Evolutionary conservation across 306 rosid species (phyloP).

Genomic region (Prunus campanulata): DNA sequence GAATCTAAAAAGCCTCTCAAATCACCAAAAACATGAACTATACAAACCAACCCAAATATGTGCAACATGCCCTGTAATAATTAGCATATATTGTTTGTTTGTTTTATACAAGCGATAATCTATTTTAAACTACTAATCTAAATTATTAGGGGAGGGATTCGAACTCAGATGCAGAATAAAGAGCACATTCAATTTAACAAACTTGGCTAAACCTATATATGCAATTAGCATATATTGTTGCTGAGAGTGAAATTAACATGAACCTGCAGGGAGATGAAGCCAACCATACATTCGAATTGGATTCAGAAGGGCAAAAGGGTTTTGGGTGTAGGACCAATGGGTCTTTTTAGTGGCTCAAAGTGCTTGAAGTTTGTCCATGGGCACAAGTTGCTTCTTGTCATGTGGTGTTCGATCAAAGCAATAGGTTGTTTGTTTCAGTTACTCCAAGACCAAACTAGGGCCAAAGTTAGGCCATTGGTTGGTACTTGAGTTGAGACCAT

Average conservation of each 20-base stretch:
- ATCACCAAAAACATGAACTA: not conserved
- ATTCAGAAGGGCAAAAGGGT: not conserved
- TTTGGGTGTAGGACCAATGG: not conserved
- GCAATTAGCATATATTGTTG: not conserved
- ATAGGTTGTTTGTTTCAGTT: not conserved
- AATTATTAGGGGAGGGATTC: fast-evolving
- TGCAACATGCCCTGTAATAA: not conserved
- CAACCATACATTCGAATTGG: not conserved
- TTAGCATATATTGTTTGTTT: not conserved
- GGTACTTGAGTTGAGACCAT: not conserved
- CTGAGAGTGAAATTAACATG: not conserved
- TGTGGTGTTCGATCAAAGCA: too few relatives aligned
- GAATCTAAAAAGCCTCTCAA: not conserved
- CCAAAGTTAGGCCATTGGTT: not conserved
- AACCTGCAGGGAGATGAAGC: not conserved
- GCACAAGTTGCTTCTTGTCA: not conserved
- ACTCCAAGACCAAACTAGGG: not conserved
- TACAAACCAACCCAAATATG: not conserved
- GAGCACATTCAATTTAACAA: fast-evolving
- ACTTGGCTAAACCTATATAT: fast-evolving
- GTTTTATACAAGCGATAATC: too few relatives aligned
- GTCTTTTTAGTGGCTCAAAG: not conserved
- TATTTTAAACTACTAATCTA: too few relatives aligned
- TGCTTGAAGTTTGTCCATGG: not conserved
- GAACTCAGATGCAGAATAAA: fast-evolving